Percentiles rank a stretch among this genome's conserved stretches.
phyloP scores from a whole-genome alignment of 2,329 filamentous ascomycete genomes.

The Diaporthe capsici region DNA sequence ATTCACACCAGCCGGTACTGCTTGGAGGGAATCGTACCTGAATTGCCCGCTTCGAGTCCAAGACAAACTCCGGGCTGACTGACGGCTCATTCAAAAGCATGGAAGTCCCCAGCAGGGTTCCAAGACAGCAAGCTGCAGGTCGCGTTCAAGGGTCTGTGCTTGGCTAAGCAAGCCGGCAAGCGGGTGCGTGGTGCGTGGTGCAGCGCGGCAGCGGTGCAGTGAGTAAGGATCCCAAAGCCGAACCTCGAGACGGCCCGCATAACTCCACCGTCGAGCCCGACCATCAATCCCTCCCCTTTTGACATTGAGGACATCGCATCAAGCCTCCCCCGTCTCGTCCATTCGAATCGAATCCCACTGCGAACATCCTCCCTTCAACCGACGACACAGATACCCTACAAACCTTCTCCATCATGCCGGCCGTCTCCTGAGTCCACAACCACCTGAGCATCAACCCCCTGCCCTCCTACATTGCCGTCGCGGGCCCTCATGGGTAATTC shows the following conservation, averaged over 20 bases:
- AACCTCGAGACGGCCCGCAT: constrained; percentile 40
- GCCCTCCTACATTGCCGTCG: constrained; percentile 14
- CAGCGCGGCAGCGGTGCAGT: constrained; percentile 3
- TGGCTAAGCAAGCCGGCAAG: constrained; percentile 26
- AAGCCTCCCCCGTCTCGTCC: constrained; percentile 1
- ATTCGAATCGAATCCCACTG: constrained; percentile 17
- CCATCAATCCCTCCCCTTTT: constrained; percentile 39
- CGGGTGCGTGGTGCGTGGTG: neutral
- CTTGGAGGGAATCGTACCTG: neutral
- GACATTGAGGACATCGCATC: constrained; percentile 38
- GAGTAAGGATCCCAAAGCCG: constrained; percentile 26
- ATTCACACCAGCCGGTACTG: neutral
- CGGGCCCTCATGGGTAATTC: constrained; percentile 40
- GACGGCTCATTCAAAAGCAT: neutral
- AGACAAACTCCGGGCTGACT: neutral
- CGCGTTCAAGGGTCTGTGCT: constrained; percentile 24
- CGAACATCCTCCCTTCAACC: neutral
- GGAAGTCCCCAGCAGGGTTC: constrained; percentile 17
- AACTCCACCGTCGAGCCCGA: constrained; percentile 34
- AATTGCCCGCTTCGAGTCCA: neutral
- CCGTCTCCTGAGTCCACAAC: constrained; percentile 30
- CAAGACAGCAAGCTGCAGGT: constrained; percentile 26
- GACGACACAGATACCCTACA: neutral
- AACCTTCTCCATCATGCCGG: constrained; percentile 33
- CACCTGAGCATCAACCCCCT: constrained; percentile 15